A percentile compares a stretch with the other conserved stretches of the same genome.
Evolutionary conservation across 805 yeast species (phyloP).

Genomic region (Kodamaea hsintzibuensis): DNA sequence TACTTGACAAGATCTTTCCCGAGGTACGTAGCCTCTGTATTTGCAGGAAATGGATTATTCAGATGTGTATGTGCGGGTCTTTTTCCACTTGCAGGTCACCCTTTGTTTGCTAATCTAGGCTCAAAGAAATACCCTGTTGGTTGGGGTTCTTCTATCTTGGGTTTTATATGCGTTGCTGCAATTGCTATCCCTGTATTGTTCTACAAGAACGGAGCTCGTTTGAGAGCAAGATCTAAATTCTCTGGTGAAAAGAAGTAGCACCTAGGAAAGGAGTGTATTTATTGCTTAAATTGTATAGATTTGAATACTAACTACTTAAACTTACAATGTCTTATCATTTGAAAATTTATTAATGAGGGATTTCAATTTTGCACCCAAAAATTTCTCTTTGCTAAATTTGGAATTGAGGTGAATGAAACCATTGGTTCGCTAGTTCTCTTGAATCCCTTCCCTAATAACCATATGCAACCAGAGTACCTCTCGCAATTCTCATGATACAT

Average conservation of each 20-base stretch:
- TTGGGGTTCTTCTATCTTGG: conserved; percentile 56
- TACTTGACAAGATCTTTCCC: conserved; percentile 52
- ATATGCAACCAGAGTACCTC: too few species aligned
- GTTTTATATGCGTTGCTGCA: conserved; percentile 45
- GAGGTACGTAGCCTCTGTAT: conserved; percentile 55
- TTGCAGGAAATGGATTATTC: conserved; percentile 55
- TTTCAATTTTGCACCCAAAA: too few species aligned
- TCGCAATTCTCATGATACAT: too few species aligned
- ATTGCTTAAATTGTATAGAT: too few species aligned
- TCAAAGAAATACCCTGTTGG: conserved; percentile 53
- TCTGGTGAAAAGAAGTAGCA: conserved; percentile 16
- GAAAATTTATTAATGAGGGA: too few species aligned
- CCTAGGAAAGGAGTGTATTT: too few species aligned
- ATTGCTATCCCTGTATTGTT: conserved; percentile 49
- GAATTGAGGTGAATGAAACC: too few species aligned
- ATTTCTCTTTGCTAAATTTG: too few species aligned
- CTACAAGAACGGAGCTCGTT: conserved; percentile 43
- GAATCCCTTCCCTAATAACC: too few species aligned
- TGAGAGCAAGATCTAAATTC: conserved; percentile 45
- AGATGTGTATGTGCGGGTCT: conserved; percentile 55
- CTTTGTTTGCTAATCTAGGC: conserved; percentile 55
- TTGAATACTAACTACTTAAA: too few species aligned
- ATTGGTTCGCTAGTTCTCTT: too few species aligned
- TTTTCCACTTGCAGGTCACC: conserved; percentile 64
- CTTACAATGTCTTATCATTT: too few species aligned